phyloP scores from a whole-genome alignment of 2,329 filamentous ascomycete genomes.

The Fusarium poae region DNA sequence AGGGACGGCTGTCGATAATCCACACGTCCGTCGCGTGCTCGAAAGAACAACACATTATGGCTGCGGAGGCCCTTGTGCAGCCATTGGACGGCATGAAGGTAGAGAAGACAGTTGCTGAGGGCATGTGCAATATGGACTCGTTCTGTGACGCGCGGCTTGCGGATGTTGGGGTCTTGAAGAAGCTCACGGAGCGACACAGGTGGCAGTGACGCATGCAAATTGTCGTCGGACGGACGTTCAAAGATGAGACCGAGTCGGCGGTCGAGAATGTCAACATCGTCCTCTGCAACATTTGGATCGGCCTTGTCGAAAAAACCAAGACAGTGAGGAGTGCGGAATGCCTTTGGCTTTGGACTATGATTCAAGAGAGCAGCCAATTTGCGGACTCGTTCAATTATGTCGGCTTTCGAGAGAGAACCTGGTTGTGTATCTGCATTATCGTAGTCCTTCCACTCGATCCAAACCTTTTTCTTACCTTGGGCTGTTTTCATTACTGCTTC shows the following conservation, averaged over 20 bases:
- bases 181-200: conserved; percentile 64
- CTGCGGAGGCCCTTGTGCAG: conserved; percentile 70
- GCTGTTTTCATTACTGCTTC: conserved; percentile 56
- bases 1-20: conserved; percentile 60
- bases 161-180: conserved; percentile 53
- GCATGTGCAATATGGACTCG: conserved; percentile 65
- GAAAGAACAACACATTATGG: conserved; percentile 67
- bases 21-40: conserved; percentile 48
- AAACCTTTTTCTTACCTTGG: conserved; percentile 57
- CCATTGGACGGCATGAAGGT: conserved; percentile 69
- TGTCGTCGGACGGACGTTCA: conserved; percentile 59
- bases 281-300: conserved; percentile 50
- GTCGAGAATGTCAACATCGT: conserved; percentile 58
- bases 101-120: conserved; percentile 65
- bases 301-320: conserved; percentile 64
- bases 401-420: conserved; percentile 56
- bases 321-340: conserved; percentile 64
- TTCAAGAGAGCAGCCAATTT: conserved; percentile 63
- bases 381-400: conserved; percentile 60
- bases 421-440: conserved; percentile 53
- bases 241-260: conserved; percentile 67
- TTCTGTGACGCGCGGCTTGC: conserved; percentile 64
- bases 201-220: conserved; percentile 53
- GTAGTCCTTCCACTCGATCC: conserved; percentile 67
- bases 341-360: conserved; percentile 61